Percentiles rank a stretch among this genome's conserved stretches.
phyloP scores from a whole-genome alignment of 179 eudicot species.

The Silene vulgaris region DNA sequence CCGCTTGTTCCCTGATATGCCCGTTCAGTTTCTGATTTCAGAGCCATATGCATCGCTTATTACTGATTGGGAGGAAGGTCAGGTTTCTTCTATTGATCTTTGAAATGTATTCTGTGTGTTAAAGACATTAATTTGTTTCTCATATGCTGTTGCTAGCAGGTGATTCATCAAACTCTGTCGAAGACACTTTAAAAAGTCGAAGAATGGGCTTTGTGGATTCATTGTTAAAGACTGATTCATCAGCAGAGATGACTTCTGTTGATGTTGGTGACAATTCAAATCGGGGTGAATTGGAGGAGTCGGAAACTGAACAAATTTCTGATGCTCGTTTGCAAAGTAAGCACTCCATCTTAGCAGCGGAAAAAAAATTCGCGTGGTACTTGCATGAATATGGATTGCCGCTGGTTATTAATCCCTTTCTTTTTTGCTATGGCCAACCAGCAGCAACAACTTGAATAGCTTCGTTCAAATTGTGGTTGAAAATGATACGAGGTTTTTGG shows the following conservation, averaged over 20 bases:
- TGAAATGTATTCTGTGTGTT: slow-evolving; percentile 9
- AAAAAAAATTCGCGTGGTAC: not conserved
- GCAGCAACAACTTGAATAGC: not conserved
- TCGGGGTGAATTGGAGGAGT: slow-evolving; percentile 30
- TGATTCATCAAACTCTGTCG: slow-evolving; percentile 41
- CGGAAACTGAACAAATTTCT: slow-evolving; percentile 26
- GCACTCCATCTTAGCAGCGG: slow-evolving; percentile 20
- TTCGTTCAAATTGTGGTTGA: not conserved
- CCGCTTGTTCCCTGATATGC: slow-evolving; percentile 84
- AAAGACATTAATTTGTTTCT: slow-evolving; percentile 13
- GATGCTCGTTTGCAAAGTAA: slow-evolving; percentile 35
- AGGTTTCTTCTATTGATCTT: slow-evolving; percentile 16
- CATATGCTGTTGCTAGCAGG: slow-evolving; percentile 38
- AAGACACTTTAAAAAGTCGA: slow-evolving; percentile 53
- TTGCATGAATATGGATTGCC: not conserved
- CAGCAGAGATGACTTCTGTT: slow-evolving; percentile 29
- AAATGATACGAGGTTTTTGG: not conserved
- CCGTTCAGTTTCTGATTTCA: slow-evolving; percentile 56
- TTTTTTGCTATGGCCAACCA: not conserved
- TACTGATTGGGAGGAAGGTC: slow-evolving; percentile 77
- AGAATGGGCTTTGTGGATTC: slow-evolving; percentile 75
- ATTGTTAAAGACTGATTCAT: slow-evolving; percentile 38
- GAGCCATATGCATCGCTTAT: slow-evolving; percentile 76
- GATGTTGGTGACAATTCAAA: slow-evolving; percentile 27
- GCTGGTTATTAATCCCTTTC: not conserved